phyloP scores from a whole-genome alignment of 768 basidiomycete species.

The Suillus luteus region DNA sequence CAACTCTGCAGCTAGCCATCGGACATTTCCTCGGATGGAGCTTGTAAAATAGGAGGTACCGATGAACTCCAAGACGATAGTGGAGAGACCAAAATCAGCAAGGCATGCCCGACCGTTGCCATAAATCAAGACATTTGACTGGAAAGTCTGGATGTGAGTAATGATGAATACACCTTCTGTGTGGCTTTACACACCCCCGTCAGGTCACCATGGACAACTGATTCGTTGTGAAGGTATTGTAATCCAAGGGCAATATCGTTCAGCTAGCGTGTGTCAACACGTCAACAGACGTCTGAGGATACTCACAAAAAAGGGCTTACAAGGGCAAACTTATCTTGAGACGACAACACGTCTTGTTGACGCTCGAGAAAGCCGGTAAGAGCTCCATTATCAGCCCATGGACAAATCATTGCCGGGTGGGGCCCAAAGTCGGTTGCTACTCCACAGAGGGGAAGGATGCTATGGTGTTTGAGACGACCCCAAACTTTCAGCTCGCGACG shows the following conservation, averaged over 20 bases:
- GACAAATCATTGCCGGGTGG: constrained; percentile 24
- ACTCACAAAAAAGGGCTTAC: constrained; percentile 12
- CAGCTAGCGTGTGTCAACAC: background rate
- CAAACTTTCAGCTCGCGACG: constrained; percentile 28
- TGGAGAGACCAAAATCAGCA: constrained; percentile 50
- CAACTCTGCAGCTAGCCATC: constrained; percentile 49
- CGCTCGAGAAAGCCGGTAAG: constrained; percentile 18
- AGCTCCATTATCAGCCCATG: constrained; percentile 23
- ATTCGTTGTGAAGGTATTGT: constrained; percentile 17
- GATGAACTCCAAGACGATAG: constrained; percentile 38
- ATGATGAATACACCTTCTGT: background rate
- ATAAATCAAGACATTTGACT: constrained; percentile 35
- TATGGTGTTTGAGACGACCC: constrained; percentile 21
- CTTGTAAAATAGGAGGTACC: constrained; percentile 35
- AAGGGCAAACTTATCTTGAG: constrained; percentile 19
- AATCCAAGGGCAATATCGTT: constrained; percentile 17
- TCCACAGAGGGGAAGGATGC: constrained; percentile 25
- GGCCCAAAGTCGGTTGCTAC: constrained; percentile 24
- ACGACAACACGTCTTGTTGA: constrained; percentile 7
- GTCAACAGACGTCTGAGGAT: background rate
- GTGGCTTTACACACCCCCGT: constrained; percentile 7
- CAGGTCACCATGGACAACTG: constrained; percentile 13
- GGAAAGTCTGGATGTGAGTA: background rate
- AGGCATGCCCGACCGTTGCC: constrained; percentile 39
- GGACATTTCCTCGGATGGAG: constrained; percentile 38